Evolutionary conservation across 768 basidiomycete species (phyloP).

Genomic region (Suillus brevipes): DNA sequence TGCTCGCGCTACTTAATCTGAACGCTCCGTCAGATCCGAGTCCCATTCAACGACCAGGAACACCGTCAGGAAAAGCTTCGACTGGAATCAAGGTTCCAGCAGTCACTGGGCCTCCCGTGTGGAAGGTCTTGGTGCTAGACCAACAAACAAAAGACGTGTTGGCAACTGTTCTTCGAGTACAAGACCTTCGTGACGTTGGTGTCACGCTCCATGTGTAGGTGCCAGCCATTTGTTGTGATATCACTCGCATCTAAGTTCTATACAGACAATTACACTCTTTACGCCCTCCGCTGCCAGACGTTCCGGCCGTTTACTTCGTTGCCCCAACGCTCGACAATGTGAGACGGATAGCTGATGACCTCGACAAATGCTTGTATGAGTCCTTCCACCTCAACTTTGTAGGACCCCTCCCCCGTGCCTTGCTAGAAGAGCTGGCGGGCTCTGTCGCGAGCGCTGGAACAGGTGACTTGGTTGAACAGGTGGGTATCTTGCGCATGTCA

Average conservation of each 20-base stretch:
- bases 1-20: constrained; percentile 85
- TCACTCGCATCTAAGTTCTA: constrained; percentile 8
- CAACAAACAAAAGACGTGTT: constrained; percentile 95
- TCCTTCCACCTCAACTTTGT: constrained; percentile 95
- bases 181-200: constrained; percentile 94
- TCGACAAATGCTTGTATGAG: constrained; percentile 87
- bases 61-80: constrained; percentile 37
- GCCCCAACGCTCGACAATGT: constrained; percentile 87
- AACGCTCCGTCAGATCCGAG: constrained; percentile 38
- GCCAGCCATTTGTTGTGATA: constrained; percentile 7
- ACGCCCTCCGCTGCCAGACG: constrained; percentile 88
- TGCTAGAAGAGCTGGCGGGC: constrained; percentile 92
- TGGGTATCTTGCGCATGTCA: constrained; percentile 26
- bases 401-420: constrained; percentile 81
- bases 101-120: constrained; percentile 73
- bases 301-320: constrained; percentile 96
- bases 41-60: constrained; percentile 18
- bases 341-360: constrained; percentile 88
- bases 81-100: constrained; percentile 51
- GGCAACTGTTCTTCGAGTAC: constrained; percentile 92
- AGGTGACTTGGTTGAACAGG: constrained; percentile 79
- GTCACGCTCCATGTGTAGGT: constrained; percentile 97
- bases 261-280: constrained; percentile 85
- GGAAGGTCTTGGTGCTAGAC: constrained; percentile 96
- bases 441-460: constrained; percentile 84